Percentiles rank a stretch among this genome's conserved stretches.
phyloP scores from a whole-genome alignment of 2,329 filamentous ascomycete species.

The Pseudocercospora fijiensis region DNA sequence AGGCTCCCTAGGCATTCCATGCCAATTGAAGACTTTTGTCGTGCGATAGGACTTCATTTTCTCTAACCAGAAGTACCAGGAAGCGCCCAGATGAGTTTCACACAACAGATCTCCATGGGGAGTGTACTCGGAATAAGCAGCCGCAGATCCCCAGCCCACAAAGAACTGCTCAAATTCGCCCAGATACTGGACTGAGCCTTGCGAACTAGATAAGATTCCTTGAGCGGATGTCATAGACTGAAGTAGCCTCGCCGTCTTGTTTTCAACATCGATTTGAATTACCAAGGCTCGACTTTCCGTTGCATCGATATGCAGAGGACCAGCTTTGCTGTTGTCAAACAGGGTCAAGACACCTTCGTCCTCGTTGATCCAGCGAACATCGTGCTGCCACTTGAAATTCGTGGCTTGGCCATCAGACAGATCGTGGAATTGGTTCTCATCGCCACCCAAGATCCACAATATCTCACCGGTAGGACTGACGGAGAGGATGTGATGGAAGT shows the following conservation, averaged over 20 bases:
- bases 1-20: slow-evolving; percentile 28
- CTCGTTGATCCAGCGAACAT: slow-evolving; percentile 49
- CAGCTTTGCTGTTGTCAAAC: slow-evolving; percentile 55
- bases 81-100: slow-evolving; percentile 45
- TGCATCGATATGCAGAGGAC: slow-evolving; percentile 42
- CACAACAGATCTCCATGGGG: slow-evolving; percentile 44
- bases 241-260: slow-evolving; percentile 48
- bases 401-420: slow-evolving; percentile 46
- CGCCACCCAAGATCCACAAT: slow-evolving; percentile 55
- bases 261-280: slow-evolving; percentile 38
- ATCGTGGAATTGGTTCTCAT: slow-evolving; percentile 46
- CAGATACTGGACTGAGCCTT: slow-evolving; percentile 54
- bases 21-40: slow-evolving; percentile 38
- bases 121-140: slow-evolving; percentile 51
- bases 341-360: slow-evolving; percentile 35
- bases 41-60: slow-evolving; percentile 42
- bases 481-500: slow-evolving; percentile 47
- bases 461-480: slow-evolving; percentile 47
- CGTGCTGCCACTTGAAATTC: slow-evolving; percentile 54
- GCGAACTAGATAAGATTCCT: slow-evolving; percentile 48
- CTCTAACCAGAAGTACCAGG: slow-evolving; percentile 31
- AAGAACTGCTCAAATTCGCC: slow-evolving; percentile 48
- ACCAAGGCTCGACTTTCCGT: slow-evolving; percentile 44
- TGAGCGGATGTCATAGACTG: slow-evolving; percentile 46
- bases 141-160: slow-evolving; percentile 58